Conservation (phyloP, 2,329 filamentous ascomycete species). For the Huntiella decipiens region DNA sequence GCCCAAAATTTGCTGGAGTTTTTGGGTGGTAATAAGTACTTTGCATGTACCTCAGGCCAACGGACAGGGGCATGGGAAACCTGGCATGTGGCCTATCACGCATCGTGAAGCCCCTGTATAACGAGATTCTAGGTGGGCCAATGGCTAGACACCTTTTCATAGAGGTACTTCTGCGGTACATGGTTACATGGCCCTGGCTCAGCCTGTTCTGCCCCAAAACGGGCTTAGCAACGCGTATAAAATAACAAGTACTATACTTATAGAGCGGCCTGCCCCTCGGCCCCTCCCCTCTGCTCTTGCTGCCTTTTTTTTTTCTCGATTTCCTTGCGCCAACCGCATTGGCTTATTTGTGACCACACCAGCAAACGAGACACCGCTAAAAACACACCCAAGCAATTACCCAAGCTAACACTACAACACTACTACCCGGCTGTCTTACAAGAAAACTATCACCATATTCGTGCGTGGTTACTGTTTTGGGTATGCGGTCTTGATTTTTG, state of each 20-base stretch:
- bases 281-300: constrained; percentile 11
- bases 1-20: neutral
- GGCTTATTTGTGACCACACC: constrained; percentile 1
- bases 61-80: constrained; percentile 1
- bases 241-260: constrained; percentile 26
- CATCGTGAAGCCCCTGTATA: neutral
- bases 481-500: constrained; percentile 1
- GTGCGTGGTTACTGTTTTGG: neutral
- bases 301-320: constrained; percentile 9
- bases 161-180: constrained; percentile 10
- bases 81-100: neutral
- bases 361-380: neutral
- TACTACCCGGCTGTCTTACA: neutral
- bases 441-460: constrained; percentile 2
- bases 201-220: neutral
- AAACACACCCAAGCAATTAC: neutral
- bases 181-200: constrained; percentile 1
- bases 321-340: constrained; percentile 6
- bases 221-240: constrained; percentile 21
- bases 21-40: constrained; percentile 6
- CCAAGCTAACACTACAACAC: neutral
- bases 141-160: neutral
- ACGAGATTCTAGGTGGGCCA: constrained; percentile 1
- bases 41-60: constrained; percentile 10
- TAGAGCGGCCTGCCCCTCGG: constrained; percentile 26